These are phyloP conservation scores for Buxus sempervirens DNA, from an alignment of 164 flowering plant species.

Conservation along the genomic window DNA sequence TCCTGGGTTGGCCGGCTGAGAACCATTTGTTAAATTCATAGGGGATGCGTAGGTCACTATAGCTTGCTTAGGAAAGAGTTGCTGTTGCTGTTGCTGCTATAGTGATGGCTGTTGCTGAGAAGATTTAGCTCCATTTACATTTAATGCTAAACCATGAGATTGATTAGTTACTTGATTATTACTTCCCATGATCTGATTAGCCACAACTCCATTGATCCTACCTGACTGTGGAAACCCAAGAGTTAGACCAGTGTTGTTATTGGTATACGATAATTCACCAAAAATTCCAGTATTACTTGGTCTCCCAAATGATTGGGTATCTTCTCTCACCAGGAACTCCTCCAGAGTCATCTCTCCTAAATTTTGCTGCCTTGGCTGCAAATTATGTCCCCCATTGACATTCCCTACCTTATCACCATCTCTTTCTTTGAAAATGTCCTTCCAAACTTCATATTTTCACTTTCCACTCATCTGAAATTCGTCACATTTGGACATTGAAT, in stretches of 20 bases:
- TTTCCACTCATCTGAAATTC: too few species aligned
- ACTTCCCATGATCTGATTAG: conserved; percentile 24
- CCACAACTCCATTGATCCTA: conserved; percentile 28
- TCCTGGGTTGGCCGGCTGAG: conserved; percentile 42
- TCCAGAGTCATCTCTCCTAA: conserved; percentile 71
- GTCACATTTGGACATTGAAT: too few species aligned
- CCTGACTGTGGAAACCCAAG: conserved; percentile 34
- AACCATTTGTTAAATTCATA: conserved; percentile 26
- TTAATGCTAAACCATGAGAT: conserved; percentile 42
- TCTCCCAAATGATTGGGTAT: conserved; percentile 25
- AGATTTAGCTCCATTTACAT: conserved; percentile 50
- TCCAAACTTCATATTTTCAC: conserved; percentile 65
- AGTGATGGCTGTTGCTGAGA: conserved; percentile 32
- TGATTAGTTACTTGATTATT: conserved; percentile 31
- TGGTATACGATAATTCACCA: conserved; percentile 23
- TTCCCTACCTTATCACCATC: conserved; percentile 18
- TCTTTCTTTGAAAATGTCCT: conserved; percentile 38
- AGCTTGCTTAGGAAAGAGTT: conserved; percentile 39
- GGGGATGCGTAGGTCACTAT: conserved; percentile 36
- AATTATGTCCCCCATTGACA: conserved; percentile 17
- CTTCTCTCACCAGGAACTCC: conserved; percentile 75
- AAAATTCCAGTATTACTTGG: conserved; percentile 21
- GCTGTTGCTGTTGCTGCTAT: conserved; percentile 31
- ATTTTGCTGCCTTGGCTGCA: conserved; percentile 59
- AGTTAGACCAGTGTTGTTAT: conserved; percentile 29